Evolutionary conservation across 345 rosid species (phyloP).

Genomic region (Isatis tinctoria): DNA sequence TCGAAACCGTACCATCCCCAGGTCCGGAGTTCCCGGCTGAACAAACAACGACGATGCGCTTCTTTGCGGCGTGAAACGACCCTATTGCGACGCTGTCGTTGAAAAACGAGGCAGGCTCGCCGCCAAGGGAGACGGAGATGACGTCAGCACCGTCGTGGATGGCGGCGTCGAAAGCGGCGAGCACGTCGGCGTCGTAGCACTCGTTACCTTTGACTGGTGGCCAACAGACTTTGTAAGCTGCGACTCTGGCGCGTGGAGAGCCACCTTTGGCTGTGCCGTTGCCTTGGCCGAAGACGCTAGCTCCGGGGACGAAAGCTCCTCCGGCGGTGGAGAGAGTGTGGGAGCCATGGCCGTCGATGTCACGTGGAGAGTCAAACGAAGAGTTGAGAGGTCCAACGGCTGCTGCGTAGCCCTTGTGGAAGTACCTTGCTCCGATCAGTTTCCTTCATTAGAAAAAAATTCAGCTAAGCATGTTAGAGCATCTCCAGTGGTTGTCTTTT

Average conservation of each 20-base stretch:
- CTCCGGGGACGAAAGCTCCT: constrained; percentile 53
- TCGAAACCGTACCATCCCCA: constrained; percentile 50
- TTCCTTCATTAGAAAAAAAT: constrained; percentile 44
- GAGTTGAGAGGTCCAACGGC: constrained; percentile 46
- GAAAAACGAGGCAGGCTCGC: constrained; percentile 37
- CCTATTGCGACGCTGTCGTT: constrained; percentile 68
- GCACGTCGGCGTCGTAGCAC: constrained; percentile 73
- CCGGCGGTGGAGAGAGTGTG: constrained; percentile 91
- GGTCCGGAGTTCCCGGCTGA: constrained; percentile 93
- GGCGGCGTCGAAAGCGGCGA: constrained; percentile 68
- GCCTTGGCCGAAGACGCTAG: constrained; percentile 50
- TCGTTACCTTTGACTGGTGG: constrained; percentile 36
- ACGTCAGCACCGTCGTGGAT: constrained; percentile 78
- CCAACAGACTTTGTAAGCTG: constrained; percentile 91
- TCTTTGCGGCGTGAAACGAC: constrained; percentile 69
- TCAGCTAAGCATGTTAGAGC: not conserved
- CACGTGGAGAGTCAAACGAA: constrained; percentile 58
- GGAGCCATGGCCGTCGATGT: constrained; percentile 75
- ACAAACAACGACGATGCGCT: constrained; percentile 55
- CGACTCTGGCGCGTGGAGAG: constrained; percentile 73
- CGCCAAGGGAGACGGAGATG: constrained; percentile 70
- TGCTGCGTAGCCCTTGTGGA: constrained; percentile 42
- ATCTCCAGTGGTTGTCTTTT: too few species aligned
- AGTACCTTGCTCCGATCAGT: constrained; percentile 60
- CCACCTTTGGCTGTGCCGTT: constrained; percentile 82